Evolutionary conservation across 768 basidiomycete species (phyloP), one percentile per base, ranked within the genome.

Genomic region (Infundibulicybe gibba): DNA sequence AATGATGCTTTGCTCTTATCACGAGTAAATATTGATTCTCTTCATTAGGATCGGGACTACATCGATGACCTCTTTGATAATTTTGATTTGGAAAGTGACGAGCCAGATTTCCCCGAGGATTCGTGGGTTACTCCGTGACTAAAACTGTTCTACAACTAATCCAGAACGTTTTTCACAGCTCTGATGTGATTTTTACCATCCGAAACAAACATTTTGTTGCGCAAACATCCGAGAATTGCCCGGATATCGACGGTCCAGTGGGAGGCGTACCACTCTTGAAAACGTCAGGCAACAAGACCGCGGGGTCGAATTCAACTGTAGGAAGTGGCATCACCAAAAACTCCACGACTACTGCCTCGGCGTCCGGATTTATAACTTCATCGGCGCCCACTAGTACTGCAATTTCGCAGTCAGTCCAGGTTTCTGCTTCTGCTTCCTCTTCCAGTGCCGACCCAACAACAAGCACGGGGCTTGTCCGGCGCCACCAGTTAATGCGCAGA

Each of bases 161-260:
- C 25, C 8, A 25, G n/a, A 33, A 5, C 6, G 21, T 20, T 32
- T 51, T 5, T 21, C 9, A 16, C 34, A 52, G 51, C 42, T 43
- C 41, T 17, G 51, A 52, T 19, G 40, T 52, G 12, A 52, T 52
- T 25, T 42, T 30, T 33, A 52, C 51, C 3, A 20, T 52, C 15
- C 48, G 48, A 25, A 52, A 52, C 43, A 55, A 58, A 32, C 41
- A 57, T 21, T 48, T 62, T 20, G 48, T 62, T 14, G 53, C 54
- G 12, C 52, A 58, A 38, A 47, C 48, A 6, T 62, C 61, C 3
- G 53, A 58, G 45, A 49, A 49, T 15, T 62, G 61, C 41, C 19
- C 51, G 14, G 58, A 54, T 2, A 56, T 62, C 25, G 60, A 61
- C 41, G 58, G 57, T 8, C 59, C 54, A 41, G 59, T 4, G 25